These are phyloP conservation scores for Panus rudis DNA, from an alignment of 768 basidiomycete species.

Conservation along the genomic window DNA sequence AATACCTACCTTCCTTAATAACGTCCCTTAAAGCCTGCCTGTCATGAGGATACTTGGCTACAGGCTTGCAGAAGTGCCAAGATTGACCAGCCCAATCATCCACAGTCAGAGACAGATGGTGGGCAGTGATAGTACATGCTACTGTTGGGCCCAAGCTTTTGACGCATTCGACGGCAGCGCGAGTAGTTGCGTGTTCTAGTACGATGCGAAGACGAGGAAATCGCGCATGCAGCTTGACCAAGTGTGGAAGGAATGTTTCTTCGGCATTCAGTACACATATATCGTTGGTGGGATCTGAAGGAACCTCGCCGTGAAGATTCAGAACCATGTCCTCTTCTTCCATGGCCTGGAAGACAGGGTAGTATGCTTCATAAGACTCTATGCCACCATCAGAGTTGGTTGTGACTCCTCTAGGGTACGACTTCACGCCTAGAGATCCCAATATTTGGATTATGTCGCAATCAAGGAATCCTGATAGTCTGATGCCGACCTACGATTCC, in stretches of 20 bases:
- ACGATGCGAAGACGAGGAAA: slow-evolving; percentile 94
- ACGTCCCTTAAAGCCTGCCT: slow-evolving; percentile 74
- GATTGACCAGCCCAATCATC: slow-evolving; percentile 97
- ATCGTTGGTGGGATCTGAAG: slow-evolving; percentile 64
- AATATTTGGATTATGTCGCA: background rate
- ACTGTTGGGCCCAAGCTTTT: slow-evolving; percentile 74
- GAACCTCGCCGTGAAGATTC: slow-evolving; percentile 95
- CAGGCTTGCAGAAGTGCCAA: slow-evolving; percentile 96
- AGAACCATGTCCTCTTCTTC: slow-evolving; percentile 90
- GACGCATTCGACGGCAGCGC: slow-evolving; percentile 84
- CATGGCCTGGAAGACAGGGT: slow-evolving; percentile 91
- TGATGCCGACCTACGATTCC: slow-evolving; percentile 76
- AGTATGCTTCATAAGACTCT: slow-evolving; percentile 91
- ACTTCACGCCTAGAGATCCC: slow-evolving; percentile 65
- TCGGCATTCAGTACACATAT: slow-evolving; percentile 94
- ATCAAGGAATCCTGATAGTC: background rate
- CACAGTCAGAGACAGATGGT: slow-evolving; percentile 89
- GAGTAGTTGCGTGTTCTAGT: slow-evolving; percentile 93
- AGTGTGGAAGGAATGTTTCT: slow-evolving; percentile 79
- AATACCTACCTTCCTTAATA: slow-evolving; percentile 56
- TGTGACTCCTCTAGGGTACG: slow-evolving; percentile 95
- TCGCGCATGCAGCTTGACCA: slow-evolving; percentile 67
- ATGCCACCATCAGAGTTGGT: slow-evolving; percentile 96
- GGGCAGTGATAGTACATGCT: slow-evolving; percentile 94
- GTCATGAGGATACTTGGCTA: slow-evolving; percentile 94